A percentile compares a stretch with the other conserved stretches of the same genome.
Conservation (phyloP, 2,329 filamentous ascomycete species). For the Setomelanomma holmii region DNA sequence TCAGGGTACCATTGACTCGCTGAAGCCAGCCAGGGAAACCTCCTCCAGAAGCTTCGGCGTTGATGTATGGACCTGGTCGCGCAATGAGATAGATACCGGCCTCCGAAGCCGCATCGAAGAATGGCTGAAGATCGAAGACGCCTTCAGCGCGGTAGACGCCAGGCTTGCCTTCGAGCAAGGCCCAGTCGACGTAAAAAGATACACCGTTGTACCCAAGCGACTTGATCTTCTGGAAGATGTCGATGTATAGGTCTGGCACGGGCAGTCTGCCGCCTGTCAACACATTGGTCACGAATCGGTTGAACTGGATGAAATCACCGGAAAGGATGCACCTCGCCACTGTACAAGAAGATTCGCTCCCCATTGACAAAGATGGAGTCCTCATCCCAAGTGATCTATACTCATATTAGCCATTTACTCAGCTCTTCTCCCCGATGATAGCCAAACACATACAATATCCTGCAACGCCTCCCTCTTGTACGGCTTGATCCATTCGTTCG, state of each 20-base stretch:
- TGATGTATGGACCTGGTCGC: conserved; percentile 74
- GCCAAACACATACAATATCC: conserved; percentile 57
- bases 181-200: conserved; percentile 83
- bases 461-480: conserved; percentile 61
- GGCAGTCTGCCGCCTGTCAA: conserved; percentile 56
- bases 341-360: conserved; percentile 74
- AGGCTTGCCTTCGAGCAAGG: conserved; percentile 74
- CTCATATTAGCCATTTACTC: background rate
- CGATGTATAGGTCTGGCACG: conserved; percentile 69
- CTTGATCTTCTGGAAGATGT: conserved; percentile 83
- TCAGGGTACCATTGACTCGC: conserved; percentile 67
- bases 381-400: conserved; percentile 72
- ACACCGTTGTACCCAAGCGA: conserved; percentile 80
- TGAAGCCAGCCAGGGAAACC: conserved; percentile 84
- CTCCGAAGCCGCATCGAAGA: conserved; percentile 76
- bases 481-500: conserved; percentile 57
- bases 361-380: conserved; percentile 74
- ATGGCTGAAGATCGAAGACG: conserved; percentile 74
- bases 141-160: conserved; percentile 75
- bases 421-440: background rate
- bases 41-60: conserved; percentile 77
- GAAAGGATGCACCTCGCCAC: conserved; percentile 77
- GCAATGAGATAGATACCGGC: conserved; percentile 81
- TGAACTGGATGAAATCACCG: conserved; percentile 47
- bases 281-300: background rate